A percentile compares a stretch with the other conserved stretches of the same genome.
Evolutionary conservation across 2,329 filamentous ascomycete species (phyloP).

Genomic region (Nigrograna mackinnonii): DNA sequence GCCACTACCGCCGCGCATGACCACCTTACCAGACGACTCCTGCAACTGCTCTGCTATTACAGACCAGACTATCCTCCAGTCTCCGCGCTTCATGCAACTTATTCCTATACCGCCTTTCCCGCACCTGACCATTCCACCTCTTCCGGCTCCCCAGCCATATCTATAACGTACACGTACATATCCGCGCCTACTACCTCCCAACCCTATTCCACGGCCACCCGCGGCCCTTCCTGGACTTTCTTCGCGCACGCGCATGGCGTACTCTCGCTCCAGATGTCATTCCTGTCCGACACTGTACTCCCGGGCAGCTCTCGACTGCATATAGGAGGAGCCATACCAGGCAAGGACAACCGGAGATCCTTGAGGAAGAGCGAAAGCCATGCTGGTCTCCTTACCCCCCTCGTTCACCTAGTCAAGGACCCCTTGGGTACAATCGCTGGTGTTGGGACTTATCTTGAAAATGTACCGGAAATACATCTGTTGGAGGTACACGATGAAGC

Average conservation of each 20-base stretch:
- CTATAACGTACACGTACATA: background rate
- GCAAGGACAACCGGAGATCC: slow-evolving; percentile 11
- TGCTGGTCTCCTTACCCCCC: slow-evolving; percentile 35
- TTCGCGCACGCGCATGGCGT: slow-evolving; percentile 35
- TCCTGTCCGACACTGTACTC: slow-evolving; percentile 39
- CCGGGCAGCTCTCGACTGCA: slow-evolving; percentile 34
- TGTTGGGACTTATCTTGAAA: slow-evolving; percentile 38
- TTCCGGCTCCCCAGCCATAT: no score
- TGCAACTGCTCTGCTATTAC: no score
- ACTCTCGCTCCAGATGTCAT: slow-evolving; percentile 34
- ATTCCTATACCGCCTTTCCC: no score
- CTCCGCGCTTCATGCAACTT: no score
- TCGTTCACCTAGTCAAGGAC: slow-evolving; percentile 39
- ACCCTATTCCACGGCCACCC: slow-evolving; percentile 4
- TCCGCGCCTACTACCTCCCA: background rate
- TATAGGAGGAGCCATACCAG: slow-evolving; percentile 8
- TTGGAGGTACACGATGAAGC: slow-evolving; percentile 22
- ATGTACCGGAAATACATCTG: slow-evolving; percentile 26
- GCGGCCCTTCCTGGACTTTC: slow-evolving; percentile 16
- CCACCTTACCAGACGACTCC: no score
- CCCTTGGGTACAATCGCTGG: slow-evolving; percentile 30
- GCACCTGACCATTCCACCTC: background rate
- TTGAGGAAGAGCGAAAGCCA: slow-evolving; percentile 31
- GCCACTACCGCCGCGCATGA: no score
- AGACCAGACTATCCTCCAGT: no score